Evolutionary conservation across 306 rosid species (phyloP), one percentile per base, ranked within the genome.

Genomic region (Mimosa bimucronata): DNA sequence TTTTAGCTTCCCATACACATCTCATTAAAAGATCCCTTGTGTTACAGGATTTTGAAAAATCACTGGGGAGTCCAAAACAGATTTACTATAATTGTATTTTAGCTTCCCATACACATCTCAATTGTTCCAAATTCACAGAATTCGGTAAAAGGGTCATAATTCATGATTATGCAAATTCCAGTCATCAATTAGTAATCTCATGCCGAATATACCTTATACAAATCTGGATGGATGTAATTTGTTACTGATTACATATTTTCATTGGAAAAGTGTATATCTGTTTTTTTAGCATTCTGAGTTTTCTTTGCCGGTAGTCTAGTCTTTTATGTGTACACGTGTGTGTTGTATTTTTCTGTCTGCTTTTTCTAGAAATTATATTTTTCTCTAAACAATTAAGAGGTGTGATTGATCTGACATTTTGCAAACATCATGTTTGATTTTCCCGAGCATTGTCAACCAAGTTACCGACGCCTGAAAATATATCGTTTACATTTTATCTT

Each of bases 401-500:
- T 73, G 66, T 34, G 21, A 52, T n/a, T 52, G 44, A 53, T 34
- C 66, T 40, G 30, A n/a, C 18, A 55, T 16, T n/a, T 34, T 11
- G 29, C 61, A 55, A 70, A 18, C 9, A 29, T 19, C 79, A 41
- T 42, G 23, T n/a, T 44, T 38, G 25, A 14, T 52, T 68, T 78
- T 42, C 40, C 15, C 66, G 38, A 74, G 66, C 29, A 28, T 76
- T 73, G 58, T 4, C 53, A 67, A 41, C 69, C 16, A 60, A 50
- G 37, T 42, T 68, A 70, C 62, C 69, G 23, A 55, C 69, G 72
- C 77, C 76, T 55, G 46, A 76, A 64, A 62, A 38, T 77, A 66
- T 46, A 25, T 8, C 4, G 44, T 29, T 82, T 42, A 31, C 74
- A 13, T 28, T 26, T 13, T 28, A 28, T 61, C 38, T 28, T 61